Base-by-base conservation (phyloP, 768 basidiomycete species). In the Kwoniella heveanensis region DNA sequence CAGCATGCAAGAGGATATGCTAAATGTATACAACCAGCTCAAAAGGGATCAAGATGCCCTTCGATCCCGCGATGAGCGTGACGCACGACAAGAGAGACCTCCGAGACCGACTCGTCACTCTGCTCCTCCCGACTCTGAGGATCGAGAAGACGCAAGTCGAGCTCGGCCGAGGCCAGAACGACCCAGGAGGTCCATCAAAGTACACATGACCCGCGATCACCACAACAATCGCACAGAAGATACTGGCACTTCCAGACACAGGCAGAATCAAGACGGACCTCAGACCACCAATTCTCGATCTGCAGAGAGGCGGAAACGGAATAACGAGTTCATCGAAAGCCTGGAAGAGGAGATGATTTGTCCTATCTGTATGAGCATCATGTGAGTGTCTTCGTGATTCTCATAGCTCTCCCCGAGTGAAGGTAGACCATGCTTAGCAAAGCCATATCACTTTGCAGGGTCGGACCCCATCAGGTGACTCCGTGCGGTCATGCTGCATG, bases 401-500 rank as follows among this genome's bases (percentile, higher is more conserved):
- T 12, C 8, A 37, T 46, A 44, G 47, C 2, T 50, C n/a, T n/a
- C n/a, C n/a, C n/a, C n/a, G n/a, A n/a, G n/a, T n/a, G n/a, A n/a
- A n/a, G n/a, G n/a, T n/a, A n/a, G n/a, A n/a, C n/a, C n/a, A n/a
- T n/a, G n/a, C n/a, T n/a, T n/a, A n/a, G n/a, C n/a, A n/a, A n/a
- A n/a, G n/a, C n/a, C n/a, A n/a, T n/a, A n/a, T n/a, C n/a, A n/a
- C 36, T n/a, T 19, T 36, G 19, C 37, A 65, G 64, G 64, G 64
- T 65, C 15, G 57, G 39, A 47, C 64, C 64, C 1, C 58, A 65
- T 27, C 64, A 65, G 36, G n/a, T 65, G 53, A 39, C 51, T 25
- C 64, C 64, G 1, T 65, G 64, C 50, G 64, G 64, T 19, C 64
- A 65, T 55, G 44, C 55, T 1, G 12, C 60, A 26, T 65, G 64